These are phyloP conservation scores for Hymenoscyphus repandus DNA, from an alignment of 2,329 filamentous ascomycete species.

Conservation along the genomic window DNA sequence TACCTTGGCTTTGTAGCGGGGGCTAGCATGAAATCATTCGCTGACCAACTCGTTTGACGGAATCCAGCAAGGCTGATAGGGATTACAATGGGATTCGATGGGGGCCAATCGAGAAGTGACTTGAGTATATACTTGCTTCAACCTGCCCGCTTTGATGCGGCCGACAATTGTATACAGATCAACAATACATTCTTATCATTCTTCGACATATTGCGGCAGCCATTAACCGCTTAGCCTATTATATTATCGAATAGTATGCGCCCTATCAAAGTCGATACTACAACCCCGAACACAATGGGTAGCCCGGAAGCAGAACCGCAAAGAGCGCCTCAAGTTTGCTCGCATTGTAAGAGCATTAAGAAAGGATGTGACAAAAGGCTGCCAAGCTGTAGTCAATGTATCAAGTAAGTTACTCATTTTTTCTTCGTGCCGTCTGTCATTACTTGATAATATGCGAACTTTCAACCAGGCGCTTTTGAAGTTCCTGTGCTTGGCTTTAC, in stretches of 20 bases:
- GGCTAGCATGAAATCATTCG: background rate
- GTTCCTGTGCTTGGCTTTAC: too few relatives aligned
- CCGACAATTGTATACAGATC: background rate
- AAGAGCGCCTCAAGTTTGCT: constrained; percentile 19
- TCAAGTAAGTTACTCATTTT: constrained; percentile 15
- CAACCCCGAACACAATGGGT: background rate
- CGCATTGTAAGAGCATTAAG: constrained; percentile 23
- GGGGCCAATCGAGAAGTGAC: background rate
- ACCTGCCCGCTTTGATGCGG: too few relatives aligned
- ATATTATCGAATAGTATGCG: background rate
- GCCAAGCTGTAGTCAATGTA: constrained; percentile 20
- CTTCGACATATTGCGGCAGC: background rate
- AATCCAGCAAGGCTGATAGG: background rate
- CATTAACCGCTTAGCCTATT: too few relatives aligned
- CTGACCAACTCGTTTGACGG: background rate
- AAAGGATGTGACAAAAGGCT: constrained; percentile 24
- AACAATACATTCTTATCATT: background rate
- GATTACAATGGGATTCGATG: background rate
- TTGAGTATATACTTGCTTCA: background rate
- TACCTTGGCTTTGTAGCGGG: background rate
- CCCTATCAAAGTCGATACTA: background rate
- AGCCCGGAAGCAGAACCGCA: constrained; percentile 1
- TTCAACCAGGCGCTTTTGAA: too few relatives aligned
- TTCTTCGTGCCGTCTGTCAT: too few relatives aligned
- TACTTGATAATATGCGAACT: too few relatives aligned